phyloP scores from a whole-genome alignment of 2,329 filamentous ascomycete species.

The Aureobasidium melanogenum region DNA sequence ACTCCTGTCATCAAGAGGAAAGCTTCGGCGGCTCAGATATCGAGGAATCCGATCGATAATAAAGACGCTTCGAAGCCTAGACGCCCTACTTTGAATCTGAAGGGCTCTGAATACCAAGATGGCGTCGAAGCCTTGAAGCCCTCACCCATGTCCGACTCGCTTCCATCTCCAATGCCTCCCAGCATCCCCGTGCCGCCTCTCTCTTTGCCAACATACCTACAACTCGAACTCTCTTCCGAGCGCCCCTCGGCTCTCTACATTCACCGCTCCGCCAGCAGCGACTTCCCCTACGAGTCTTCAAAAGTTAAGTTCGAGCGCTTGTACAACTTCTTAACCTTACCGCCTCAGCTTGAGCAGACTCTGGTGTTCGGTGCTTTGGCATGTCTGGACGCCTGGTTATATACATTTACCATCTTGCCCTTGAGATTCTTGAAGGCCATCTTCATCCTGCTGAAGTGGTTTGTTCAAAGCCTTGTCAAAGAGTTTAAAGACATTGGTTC shows the following conservation, averaged over 20 bases:
- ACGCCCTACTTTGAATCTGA: slow-evolving; percentile 23
- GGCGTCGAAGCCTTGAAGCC: slow-evolving; percentile 19
- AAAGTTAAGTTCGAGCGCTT: slow-evolving; percentile 86
- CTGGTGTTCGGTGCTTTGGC: slow-evolving; percentile 82
- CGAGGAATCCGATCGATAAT: slow-evolving; percentile 9
- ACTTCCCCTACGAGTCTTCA: slow-evolving; percentile 82
- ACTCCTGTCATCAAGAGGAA: slow-evolving; percentile 31
- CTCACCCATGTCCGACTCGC: slow-evolving; percentile 28
- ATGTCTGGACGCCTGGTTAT: slow-evolving; percentile 91
- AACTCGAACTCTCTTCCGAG: slow-evolving; percentile 53
- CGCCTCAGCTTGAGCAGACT: slow-evolving; percentile 71
- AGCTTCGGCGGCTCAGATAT: slow-evolving; percentile 15
- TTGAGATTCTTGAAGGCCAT: slow-evolving; percentile 78
- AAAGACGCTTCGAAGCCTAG: slow-evolving; percentile 9
- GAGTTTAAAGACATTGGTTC: slow-evolving; percentile 63
- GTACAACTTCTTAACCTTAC: slow-evolving; percentile 77
- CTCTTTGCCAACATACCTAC: slow-evolving; percentile 57
- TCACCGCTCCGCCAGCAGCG: slow-evolving; percentile 46
- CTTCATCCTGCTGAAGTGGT: slow-evolving; percentile 68
- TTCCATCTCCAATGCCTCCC: slow-evolving; percentile 44
- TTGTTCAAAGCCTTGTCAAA: slow-evolving; percentile 60
- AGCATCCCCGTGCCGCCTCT: slow-evolving; percentile 53
- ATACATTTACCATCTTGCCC: slow-evolving; percentile 91
- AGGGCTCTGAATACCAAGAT: slow-evolving; percentile 23
- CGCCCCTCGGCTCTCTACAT: slow-evolving; percentile 56